phyloP scores from a whole-genome alignment of 352 stramenopile genomes.

The Globisporangium cederbergense region DNA sequence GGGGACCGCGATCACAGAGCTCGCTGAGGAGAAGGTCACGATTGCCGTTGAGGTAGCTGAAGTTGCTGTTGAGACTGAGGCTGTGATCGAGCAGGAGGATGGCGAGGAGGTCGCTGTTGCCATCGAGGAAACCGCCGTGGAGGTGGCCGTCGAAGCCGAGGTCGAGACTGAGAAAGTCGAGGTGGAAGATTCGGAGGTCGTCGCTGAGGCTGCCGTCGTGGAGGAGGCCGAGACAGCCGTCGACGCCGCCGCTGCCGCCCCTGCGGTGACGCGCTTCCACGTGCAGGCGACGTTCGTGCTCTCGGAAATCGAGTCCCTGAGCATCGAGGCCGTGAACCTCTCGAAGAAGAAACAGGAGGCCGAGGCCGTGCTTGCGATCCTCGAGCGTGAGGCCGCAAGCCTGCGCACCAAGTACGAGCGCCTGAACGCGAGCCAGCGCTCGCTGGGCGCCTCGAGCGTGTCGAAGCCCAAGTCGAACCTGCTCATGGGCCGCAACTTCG shows the following conservation, averaged over 20 bases:
- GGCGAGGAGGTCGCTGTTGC: conserved; percentile 7
- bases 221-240: conserved; percentile 13
- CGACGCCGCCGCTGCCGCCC: conserved; percentile 2
- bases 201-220: conserved; percentile 4
- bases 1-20: conserved; percentile 14
- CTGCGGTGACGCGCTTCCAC: conserved; percentile 50
- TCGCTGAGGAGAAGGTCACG: conserved; percentile 16
- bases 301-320: conserved; percentile 77
- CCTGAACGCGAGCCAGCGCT: conserved; percentile 72
- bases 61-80: conserved; percentile 8
- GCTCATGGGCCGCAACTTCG: conserved; percentile 49
- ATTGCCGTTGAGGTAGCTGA: conserved; percentile 13
- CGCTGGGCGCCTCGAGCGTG: conserved; percentile 45
- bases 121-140: conserved; percentile 12
- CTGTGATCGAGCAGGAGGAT: neutral
- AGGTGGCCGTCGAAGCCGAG: conserved; percentile 12
- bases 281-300: conserved; percentile 66
- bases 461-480: conserved; percentile 61
- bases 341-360: conserved; percentile 82
- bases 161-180: conserved; percentile 16
- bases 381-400: conserved; percentile 73
- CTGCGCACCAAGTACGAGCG: conserved; percentile 82
- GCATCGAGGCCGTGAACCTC: conserved; percentile 59
- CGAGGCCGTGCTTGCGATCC: conserved; percentile 49
- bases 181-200: conserved; percentile 8